phyloP scores from a whole-genome alignment of 441 rosid species.

The Adansonia grandidieri region DNA sequence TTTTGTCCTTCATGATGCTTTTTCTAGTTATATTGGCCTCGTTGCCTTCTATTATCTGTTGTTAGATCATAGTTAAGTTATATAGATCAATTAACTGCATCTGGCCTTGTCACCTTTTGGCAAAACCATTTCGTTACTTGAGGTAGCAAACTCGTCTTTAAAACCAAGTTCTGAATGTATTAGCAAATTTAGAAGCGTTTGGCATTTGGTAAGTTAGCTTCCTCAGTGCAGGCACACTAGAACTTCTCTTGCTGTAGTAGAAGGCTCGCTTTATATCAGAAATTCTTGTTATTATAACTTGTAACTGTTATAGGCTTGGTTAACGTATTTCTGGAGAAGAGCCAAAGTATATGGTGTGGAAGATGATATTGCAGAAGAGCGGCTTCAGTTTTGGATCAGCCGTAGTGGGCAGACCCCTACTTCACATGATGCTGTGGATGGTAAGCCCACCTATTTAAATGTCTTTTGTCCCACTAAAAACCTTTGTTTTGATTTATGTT shows the following conservation, averaged over 20 bases:
- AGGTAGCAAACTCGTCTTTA: neutral
- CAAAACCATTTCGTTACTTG: neutral
- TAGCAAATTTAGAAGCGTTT: neutral
- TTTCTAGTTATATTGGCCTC: neutral
- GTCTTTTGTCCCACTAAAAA: neutral
- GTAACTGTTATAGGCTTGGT: conserved; percentile 72
- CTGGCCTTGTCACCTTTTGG: neutral
- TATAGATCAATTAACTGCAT: conserved; percentile 3
- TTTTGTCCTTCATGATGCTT: neutral
- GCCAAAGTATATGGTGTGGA: conserved; percentile 80
- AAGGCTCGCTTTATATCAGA: conserved; percentile 11
- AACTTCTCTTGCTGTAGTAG: neutral
- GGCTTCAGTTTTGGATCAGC: conserved; percentile 82
- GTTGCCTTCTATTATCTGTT: conserved; percentile 6
- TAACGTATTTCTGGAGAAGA: conserved; percentile 91
- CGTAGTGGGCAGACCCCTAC: conserved; percentile 61
- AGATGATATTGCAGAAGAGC: conserved; percentile 90
- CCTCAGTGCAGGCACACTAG: neutral
- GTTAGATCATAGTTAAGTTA: neutral
- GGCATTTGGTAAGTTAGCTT: neutral
- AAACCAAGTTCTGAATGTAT: neutral
- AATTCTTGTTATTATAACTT: conserved; percentile 3
- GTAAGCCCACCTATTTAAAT: conserved; percentile 41
- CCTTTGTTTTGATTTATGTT: no score
- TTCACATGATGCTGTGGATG: conserved; percentile 85